phyloP scores from a whole-genome alignment of 768 basidiomycete species.

The Tephrocybe sp. region DNA sequence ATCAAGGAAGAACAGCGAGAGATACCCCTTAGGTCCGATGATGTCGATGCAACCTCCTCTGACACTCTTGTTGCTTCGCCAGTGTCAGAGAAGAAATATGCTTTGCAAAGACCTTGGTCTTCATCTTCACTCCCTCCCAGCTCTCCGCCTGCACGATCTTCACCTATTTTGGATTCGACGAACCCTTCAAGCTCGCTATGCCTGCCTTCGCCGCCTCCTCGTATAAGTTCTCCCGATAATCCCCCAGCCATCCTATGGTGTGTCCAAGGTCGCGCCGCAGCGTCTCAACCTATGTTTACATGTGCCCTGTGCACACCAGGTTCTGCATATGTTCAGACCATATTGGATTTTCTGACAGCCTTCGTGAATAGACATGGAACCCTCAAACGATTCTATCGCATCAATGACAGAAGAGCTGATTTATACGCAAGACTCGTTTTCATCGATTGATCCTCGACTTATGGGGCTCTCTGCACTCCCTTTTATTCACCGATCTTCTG shows the following conservation, averaged over 20 bases:
- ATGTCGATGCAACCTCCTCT: slow-evolving; percentile 5
- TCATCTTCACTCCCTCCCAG: slow-evolving; percentile 13
- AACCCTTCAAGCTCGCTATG: not conserved
- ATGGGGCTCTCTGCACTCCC: slow-evolving; percentile 16
- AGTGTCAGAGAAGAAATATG: not conserved
- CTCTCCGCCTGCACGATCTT: slow-evolving; percentile 4
- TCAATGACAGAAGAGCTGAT: not conserved
- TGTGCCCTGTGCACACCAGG: slow-evolving; percentile 13
- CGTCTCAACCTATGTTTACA: not conserved
- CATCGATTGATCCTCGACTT: not conserved
- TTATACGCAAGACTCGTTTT: not conserved
- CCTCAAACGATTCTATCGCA: not conserved
- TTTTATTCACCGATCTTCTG: slow-evolving; percentile 13
- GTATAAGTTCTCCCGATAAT: not conserved
- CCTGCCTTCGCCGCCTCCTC: not conserved
- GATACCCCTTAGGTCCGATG: not conserved
- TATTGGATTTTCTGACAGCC: not conserved
- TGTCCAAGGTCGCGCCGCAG: not conserved
- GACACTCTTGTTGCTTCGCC: slow-evolving; percentile 11
- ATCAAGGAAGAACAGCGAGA: not conserved
- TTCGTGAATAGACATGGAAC: not conserved
- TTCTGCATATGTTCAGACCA: not conserved
- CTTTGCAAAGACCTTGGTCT: not conserved
- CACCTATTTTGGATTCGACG: not conserved
- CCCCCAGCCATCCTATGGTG: slow-evolving; percentile 1